These are phyloP conservation scores for Penicillium pulvis DNA, from an alignment of 495 filamentous ascomycete species.

Conservation along the genomic window DNA sequence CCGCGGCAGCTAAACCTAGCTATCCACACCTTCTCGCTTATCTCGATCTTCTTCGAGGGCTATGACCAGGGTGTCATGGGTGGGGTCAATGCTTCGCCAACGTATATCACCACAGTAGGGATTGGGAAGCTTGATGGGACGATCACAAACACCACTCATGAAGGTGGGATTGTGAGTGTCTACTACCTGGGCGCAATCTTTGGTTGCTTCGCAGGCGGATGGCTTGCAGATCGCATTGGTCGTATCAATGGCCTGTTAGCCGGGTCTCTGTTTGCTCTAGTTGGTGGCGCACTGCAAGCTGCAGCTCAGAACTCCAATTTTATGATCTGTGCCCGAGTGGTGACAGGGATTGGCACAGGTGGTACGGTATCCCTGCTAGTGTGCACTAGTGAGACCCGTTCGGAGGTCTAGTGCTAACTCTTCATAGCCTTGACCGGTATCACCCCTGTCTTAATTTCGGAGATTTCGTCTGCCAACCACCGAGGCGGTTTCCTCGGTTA, in stretches of 20 bases:
- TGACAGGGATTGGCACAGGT: conserved; percentile 59
- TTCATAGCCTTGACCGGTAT: conserved; percentile 49
- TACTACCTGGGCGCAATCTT: conserved; percentile 60
- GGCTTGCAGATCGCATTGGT: conserved; percentile 54
- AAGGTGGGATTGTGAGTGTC: conserved; percentile 53
- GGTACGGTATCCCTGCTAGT: conserved; percentile 23
- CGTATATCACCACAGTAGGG: conserved; percentile 38
- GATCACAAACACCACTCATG: conserved; percentile 38
- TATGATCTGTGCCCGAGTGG: conserved; percentile 56
- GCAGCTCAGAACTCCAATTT: conserved; percentile 52
- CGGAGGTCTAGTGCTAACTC: conserved; percentile 12
- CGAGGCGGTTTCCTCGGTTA: conserved; percentile 51
- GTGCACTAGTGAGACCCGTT: conserved; percentile 8
- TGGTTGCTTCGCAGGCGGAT: conserved; percentile 54
- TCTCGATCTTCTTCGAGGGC: conserved; percentile 57
- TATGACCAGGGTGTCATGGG: conserved; percentile 58
- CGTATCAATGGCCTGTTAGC: conserved; percentile 57
- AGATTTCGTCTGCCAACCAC: conserved; percentile 50
- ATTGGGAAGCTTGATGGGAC: conserved; percentile 40
- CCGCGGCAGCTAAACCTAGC: conserved; percentile 42
- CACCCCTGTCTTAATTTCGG: conserved; percentile 54
- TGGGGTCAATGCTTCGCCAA: conserved; percentile 47
- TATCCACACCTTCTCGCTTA: conserved; percentile 48
- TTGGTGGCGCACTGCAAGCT: conserved; percentile 56
- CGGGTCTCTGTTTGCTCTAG: conserved; percentile 53